Conservation (phyloP, 1,139 yeast genomes). For the Taphrina flavorubra region DNA sequence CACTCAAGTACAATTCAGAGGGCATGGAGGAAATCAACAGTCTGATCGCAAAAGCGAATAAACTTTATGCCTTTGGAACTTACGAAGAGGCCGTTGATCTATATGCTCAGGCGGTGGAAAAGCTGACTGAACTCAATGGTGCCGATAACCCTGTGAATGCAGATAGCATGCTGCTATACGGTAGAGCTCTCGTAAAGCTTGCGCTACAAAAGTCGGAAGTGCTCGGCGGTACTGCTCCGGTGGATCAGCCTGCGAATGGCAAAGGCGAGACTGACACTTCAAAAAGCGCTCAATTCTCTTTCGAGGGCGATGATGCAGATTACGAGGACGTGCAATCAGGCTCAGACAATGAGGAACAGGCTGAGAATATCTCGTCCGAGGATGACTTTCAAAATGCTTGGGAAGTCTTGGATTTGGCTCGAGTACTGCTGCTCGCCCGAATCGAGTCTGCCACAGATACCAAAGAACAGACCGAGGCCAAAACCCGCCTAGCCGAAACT, state of each 20-base stretch:
- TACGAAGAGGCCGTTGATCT: constrained; percentile 72
- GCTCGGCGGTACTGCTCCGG: constrained; percentile 58
- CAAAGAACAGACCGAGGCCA: constrained; percentile 46
- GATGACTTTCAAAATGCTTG: constrained; percentile 85
- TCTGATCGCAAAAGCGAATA: constrained; percentile 38
- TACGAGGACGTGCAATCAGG: constrained; percentile 53
- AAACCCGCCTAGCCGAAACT: constrained; percentile 70
- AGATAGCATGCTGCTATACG: constrained; percentile 74
- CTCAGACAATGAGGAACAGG: constrained; percentile 52
- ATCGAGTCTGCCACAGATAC: constrained; percentile 50
- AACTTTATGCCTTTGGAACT: constrained; percentile 47
- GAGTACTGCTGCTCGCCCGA: constrained; percentile 64
- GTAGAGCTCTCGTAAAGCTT: constrained; percentile 76
- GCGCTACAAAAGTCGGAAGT: constrained; percentile 80
- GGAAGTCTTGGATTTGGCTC: constrained; percentile 79
- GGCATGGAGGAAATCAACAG: constrained; percentile 19
- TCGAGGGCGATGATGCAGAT: constrained; percentile 51
- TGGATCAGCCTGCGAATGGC: constrained; percentile 1
- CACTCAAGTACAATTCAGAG: not conserved
- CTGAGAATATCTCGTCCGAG: constrained; percentile 59
- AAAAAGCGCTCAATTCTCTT: constrained; percentile 42
- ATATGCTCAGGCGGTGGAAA: constrained; percentile 77
- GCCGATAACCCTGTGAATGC: constrained; percentile 62
- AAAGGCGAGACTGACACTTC: not conserved
- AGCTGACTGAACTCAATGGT: constrained; percentile 59